Conservation (phyloP, 768 basidiomycete genomes). For the Tylopilus balloui region DNA sequence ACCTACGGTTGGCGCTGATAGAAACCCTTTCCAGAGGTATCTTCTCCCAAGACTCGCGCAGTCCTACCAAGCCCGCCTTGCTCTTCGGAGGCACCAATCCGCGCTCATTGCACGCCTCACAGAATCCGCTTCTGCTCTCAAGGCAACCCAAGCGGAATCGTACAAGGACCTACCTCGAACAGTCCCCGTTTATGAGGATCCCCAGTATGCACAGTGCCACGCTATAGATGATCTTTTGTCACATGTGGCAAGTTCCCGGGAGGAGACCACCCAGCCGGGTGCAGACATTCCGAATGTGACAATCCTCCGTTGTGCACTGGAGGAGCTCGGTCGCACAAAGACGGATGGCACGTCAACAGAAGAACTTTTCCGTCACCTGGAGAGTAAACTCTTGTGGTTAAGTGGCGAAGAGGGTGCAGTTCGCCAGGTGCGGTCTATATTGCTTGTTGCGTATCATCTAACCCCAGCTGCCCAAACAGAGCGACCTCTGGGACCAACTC, state of each 20-base stretch:
- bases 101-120: conserved; percentile 51
- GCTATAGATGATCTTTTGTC: conserved; percentile 40
- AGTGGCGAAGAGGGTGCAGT: conserved; percentile 44
- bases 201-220: conserved; percentile 40
- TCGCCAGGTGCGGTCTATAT: conserved; percentile 46
- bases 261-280: conserved; percentile 11
- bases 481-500: conserved; percentile 57
- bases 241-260: conserved; percentile 5
- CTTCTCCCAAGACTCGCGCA: conserved; percentile 62
- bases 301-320: conserved; percentile 59
- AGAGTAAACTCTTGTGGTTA: conserved; percentile 57
- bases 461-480: conserved; percentile 29
- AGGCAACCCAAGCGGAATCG: conserved; percentile 50
- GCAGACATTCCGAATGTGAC: conserved; percentile 45
- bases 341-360: conserved; percentile 46
- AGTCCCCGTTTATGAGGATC: conserved; percentile 46
- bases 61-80: conserved; percentile 56
- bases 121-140: conserved; percentile 51
- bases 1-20: conserved; percentile 5
- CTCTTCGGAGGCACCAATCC: conserved; percentile 58
- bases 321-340: conserved; percentile 41
- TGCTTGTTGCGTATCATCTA: background rate
- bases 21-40: conserved; percentile 46
- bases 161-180: conserved; percentile 56
- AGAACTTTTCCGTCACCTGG: conserved; percentile 55